Conservation (phyloP, 805 yeast species). For the Ogataea angusta region DNA sequence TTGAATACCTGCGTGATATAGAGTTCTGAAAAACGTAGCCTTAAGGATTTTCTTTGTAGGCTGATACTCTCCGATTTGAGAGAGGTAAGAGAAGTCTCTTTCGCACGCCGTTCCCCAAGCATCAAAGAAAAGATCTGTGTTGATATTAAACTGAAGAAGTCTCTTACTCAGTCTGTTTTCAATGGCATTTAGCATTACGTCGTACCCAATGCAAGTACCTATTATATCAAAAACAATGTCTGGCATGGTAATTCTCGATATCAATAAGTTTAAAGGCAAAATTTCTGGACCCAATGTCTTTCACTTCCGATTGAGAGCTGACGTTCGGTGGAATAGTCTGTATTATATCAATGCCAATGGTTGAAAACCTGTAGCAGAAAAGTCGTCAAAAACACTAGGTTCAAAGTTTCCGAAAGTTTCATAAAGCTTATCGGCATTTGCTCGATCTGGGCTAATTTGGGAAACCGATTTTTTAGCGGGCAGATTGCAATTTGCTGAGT, state of each 20-base stretch:
- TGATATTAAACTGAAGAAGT: constrained; percentile 15
- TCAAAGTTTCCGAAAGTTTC: no score
- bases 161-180: constrained; percentile 20
- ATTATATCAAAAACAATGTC: constrained; percentile 29
- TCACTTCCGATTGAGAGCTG: no score
- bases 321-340: no score
- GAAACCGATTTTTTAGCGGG: no score
- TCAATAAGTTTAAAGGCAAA: no score
- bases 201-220: constrained; percentile 28
- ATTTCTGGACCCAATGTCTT: no score
- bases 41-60: constrained; percentile 26
- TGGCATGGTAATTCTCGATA: constrained; percentile 16
- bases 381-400: no score
- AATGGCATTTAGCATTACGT: constrained; percentile 24
- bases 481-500: no score
- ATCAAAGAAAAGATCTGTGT: constrained; percentile 17
- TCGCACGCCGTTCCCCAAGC: constrained; percentile 61
- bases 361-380: no score
- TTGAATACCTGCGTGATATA: constrained; percentile 28
- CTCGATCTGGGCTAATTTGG: no score
- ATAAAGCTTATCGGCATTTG: no score
- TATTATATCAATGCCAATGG: no score
- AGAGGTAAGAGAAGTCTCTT: constrained; percentile 57
- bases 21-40: constrained; percentile 27
- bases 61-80: constrained; percentile 27